Conservation (phyloP, 2,329 filamentous ascomycete genomes). For the Drechslerella dactyloides region DNA sequence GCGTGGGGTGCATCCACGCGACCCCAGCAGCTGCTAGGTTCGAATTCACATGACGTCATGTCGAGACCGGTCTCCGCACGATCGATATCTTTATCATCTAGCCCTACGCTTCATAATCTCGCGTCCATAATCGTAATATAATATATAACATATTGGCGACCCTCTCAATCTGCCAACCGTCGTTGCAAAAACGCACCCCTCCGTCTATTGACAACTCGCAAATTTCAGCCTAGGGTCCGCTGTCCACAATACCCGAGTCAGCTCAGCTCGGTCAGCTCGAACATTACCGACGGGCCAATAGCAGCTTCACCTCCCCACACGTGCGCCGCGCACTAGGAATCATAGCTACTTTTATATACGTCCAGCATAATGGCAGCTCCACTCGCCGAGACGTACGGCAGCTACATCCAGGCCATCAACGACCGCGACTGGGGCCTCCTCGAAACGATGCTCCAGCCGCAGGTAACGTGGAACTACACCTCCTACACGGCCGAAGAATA, state of each 20-base stretch:
- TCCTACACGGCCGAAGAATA: conserved; percentile 27
- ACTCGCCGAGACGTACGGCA: conserved; percentile 26
- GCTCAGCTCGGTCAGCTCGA: no score
- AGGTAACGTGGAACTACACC: conserved; percentile 36
- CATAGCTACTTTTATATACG: background rate
- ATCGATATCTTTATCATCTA: conserved; percentile 1
- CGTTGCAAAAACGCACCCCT: no score
- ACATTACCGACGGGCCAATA: no score
- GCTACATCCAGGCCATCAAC: conserved; percentile 42
- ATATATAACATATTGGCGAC: no score
- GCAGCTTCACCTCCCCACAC: no score
- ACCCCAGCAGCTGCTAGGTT: background rate
- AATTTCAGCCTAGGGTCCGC: no score
- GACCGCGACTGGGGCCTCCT: conserved; percentile 33
- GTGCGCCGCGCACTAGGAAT: no score
- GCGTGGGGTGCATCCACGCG: background rate
- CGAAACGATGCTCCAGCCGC: conserved; percentile 21
- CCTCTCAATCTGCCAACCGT: no score
- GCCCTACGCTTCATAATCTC: no score
- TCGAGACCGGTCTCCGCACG: background rate
- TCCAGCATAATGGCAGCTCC: conserved; percentile 8
- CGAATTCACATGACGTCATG: conserved; percentile 1
- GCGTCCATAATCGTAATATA: no score
- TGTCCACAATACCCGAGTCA: no score
- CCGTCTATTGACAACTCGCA: no score